Evolutionary conservation across 1,139 yeast genomes (phyloP), one percentile per base, ranked within the genome.

Genomic region (Magnusiomyces clavatus): DNA sequence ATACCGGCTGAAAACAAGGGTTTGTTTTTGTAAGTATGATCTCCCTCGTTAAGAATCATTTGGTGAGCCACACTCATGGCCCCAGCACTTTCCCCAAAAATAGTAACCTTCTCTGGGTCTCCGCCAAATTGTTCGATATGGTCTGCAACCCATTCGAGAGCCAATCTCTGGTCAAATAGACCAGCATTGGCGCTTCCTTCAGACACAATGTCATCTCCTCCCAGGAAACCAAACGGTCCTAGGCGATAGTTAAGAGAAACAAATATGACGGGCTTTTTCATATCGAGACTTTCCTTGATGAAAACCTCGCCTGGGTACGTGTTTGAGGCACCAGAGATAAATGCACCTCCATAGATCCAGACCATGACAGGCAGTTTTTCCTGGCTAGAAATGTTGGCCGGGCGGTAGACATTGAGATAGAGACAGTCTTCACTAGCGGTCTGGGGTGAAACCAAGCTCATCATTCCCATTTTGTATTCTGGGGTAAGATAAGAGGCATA

Each of bases 11-110:
- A 54, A 43, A 64, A 52, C 48, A 52, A 58, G 11, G 56, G 51
- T 16, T 55, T 55, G 16, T 36, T 49, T 3, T 48, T 48, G 14
- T 51, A 51, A 14, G 38, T 43, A 17, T 47, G 36, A 37, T 46
- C 16, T 16, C 59, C 52, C 11, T 54, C 53, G 16, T 59, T 55
- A 1, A 62, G 50, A 2, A 54, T 42, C 48, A 65, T n/a, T 17
- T 63, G 59, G 49, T 60, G 57, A 6, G 59, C 57, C 35, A 65
- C 64, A n/a, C 66, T 58, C 31, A 60, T 57, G 1, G 66, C 66
- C 19, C 70, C 70, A 1, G 70, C 70, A 44, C 61, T 56, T 56
- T 67, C 69, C 34, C 70, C 70, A 61, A 63, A 57, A 16, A 65
- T 57, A 1, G 65, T 61, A 14, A 67, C 58, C 48, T 56, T 58